Conservation (phyloP, 2,329 filamentous ascomycete species). For the Phialocephala subalpina region DNA sequence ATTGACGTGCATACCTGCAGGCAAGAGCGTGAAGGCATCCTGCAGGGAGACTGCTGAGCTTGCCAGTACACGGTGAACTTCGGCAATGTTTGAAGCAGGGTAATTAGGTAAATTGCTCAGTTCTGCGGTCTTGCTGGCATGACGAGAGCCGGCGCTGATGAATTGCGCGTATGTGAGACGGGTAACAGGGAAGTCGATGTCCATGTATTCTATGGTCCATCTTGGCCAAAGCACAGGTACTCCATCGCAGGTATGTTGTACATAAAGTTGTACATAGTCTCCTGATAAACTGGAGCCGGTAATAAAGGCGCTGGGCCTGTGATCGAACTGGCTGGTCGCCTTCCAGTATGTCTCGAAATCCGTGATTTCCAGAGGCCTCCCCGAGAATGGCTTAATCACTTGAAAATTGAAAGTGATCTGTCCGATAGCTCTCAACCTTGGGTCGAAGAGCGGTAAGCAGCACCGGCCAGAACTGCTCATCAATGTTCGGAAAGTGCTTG, state of each 20-base stretch:
- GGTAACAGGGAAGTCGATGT: constrained; percentile 82
- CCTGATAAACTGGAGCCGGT: constrained; percentile 95
- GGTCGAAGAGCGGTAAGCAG: constrained; percentile 91
- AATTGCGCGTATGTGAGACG: constrained; percentile 81
- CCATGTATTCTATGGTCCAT: constrained; percentile 80
- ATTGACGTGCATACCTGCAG: constrained; percentile 84
- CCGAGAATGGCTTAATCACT: constrained; percentile 94
- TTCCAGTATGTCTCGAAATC: constrained; percentile 99
- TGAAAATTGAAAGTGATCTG: constrained; percentile 95
- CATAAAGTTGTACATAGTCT: constrained; percentile 91
- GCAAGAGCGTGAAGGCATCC: constrained; percentile 78
- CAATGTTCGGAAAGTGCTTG: constrained; percentile 81
- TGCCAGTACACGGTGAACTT: constrained; percentile 76
- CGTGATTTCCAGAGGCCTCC: constrained; percentile 92
- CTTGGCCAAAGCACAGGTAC: constrained; percentile 87
- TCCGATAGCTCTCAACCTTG: constrained; percentile 88
- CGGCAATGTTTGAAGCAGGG: constrained; percentile 62
- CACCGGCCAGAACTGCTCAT: constrained; percentile 80
- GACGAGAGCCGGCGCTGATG: constrained; percentile 48
- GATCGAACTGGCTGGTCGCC: constrained; percentile 90
- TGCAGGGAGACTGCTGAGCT: constrained; percentile 81
- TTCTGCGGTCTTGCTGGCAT: constrained; percentile 44
- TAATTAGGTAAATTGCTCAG: constrained; percentile 54
- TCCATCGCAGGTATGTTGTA: constrained; percentile 89
- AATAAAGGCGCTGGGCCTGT: constrained; percentile 84